A percentile compares a stretch with the other conserved stretches of the same genome.
Conservation (phyloP, 1,284 basidiomycete species). For the Irpex rosettiformis region DNA sequence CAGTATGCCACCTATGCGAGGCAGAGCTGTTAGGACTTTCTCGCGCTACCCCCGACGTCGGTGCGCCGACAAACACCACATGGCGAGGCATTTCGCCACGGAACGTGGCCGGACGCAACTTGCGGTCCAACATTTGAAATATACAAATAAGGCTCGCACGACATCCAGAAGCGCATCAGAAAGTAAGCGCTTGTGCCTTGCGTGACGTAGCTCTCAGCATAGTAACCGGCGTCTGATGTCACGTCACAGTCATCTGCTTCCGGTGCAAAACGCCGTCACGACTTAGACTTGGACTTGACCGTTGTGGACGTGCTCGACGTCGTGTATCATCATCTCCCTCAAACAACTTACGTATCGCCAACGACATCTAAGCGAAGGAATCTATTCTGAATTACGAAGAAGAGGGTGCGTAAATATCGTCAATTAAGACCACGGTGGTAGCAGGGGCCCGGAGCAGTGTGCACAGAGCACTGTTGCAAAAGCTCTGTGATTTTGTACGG, state of each 20-base stretch:
- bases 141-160: neutral
- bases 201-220: neutral
- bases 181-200: neutral
- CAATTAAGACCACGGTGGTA: neutral
- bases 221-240: neutral
- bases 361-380: neutral
- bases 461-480: neutral
- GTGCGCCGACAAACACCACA: neutral
- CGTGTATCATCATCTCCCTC: neutral
- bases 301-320: neutral
- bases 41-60: neutral
- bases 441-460: neutral
- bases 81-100: neutral
- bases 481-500: neutral
- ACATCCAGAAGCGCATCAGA: neutral
- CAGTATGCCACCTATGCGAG: neutral
- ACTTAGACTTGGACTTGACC: neutral
- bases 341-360: neutral
- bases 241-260: neutral
- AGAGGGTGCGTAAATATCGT: neutral
- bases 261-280: neutral
- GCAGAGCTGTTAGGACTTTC: neutral
- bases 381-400: neutral
- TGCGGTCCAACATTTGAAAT: neutral
- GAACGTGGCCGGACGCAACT: neutral